Evolutionary conservation across 208 protist species (phyloP), one percentile per base, ranked within the genome.

Genomic region (Trypanosoma rangeli): DNA sequence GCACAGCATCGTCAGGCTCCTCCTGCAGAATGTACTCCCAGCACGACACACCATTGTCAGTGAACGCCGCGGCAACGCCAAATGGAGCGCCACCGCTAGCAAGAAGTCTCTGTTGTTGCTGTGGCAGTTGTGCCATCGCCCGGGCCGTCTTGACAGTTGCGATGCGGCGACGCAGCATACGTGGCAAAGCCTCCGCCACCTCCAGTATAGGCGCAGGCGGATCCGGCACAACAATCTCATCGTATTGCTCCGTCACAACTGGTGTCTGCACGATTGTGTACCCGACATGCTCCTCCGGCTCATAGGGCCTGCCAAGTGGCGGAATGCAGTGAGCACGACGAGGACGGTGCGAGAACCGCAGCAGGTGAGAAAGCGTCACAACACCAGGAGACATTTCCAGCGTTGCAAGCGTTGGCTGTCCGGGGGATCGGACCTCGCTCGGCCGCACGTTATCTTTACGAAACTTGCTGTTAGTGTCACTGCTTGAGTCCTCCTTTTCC

Each of bases 201-300:
- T 72, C 49, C 24, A 53, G 16, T 42, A 76, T 16, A 16, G 20
- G 26, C 3, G 56, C 18, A 10, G 69, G 68, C 2, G 68, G 55
- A 42, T 74, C 73, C 10, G 88, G 88, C 18, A 95, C 79, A 10
- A 92, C 80, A 50, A 95, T 68, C 54, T 95, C 89, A 50, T 95
- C 89, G 63, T 95, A 95, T 28, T 83, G 73, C 79, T 95, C 86
- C 56, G 89, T 93, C 28, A 95, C 83, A 31, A 92, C 86, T 1
- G 89, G 89, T 39, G 82, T 78, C 0, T 78, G 68, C 46, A 95
- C 86, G 55, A 93, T 71, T 22, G 76, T 79, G 74, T 95, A 95
- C 54, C 89, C 89, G 28, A 89, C 46, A 50, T 86, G 76, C 79
- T 92, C 83, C 48, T 78, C 80, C 50, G 60, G 35, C 44, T 73